A percentile compares a stretch with the other conserved stretches of the same genome.
These are phyloP conservation scores for Melastoma candidum DNA, from an alignment of 441 rosid species.

Conservation along the genomic window DNA sequence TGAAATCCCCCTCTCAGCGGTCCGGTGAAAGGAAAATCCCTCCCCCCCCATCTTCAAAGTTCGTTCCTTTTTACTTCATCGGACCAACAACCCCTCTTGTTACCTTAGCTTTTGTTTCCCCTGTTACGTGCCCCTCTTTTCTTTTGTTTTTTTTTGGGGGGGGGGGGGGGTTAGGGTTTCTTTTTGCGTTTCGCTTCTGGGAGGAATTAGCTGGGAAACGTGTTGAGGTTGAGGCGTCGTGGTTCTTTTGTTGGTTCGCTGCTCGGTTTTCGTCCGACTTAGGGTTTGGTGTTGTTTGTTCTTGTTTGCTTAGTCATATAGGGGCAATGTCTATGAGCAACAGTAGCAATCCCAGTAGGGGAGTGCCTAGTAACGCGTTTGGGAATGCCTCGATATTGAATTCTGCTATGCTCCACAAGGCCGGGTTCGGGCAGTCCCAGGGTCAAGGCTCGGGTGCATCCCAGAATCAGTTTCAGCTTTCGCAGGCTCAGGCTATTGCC, in stretches of 20 bases:
- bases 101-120: background rate
- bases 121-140: background rate
- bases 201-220: background rate
- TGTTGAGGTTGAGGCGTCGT: too few relatives aligned
- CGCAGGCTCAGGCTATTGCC: constrained; percentile 2
- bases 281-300: too few relatives aligned
- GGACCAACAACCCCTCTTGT: too few relatives aligned
- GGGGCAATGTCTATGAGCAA: too few relatives aligned
- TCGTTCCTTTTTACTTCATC: too few relatives aligned
- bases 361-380: constrained; percentile 1
- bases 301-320: too few relatives aligned
- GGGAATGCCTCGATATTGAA: constrained; percentile 16
- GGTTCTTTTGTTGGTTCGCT: too few relatives aligned
- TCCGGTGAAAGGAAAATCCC: too few relatives aligned
- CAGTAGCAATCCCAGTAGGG: too few relatives aligned
- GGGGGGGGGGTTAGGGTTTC: background rate
- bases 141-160: background rate
- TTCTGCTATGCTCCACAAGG: constrained; percentile 5
- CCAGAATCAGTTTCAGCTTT: constrained; percentile 5
- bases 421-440: constrained; percentile 9
- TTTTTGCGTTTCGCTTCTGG: background rate
- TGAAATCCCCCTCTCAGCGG: too few relatives aligned
- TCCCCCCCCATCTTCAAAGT: too few relatives aligned
- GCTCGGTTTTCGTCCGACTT: too few relatives aligned
- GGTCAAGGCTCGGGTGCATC: constrained; percentile 1